Percentiles rank a stretch among this genome's conserved stretches.
Evolutionary conservation across 2,329 filamentous ascomycete genomes (phyloP).

Genomic region (Penicillium oxalicum): DNA sequence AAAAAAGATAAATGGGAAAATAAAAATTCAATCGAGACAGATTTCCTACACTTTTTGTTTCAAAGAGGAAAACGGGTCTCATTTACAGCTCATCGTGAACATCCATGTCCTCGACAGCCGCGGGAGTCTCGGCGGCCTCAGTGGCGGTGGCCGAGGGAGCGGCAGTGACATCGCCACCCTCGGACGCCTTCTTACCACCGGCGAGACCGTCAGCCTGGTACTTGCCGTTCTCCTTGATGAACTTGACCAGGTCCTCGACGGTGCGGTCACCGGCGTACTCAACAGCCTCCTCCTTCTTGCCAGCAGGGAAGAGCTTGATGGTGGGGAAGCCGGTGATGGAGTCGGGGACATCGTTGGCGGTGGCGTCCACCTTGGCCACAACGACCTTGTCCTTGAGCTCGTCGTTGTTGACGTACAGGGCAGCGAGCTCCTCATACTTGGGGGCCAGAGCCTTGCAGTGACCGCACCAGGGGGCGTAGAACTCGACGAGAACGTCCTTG

Average conservation of each 20-base stretch:
- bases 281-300: slow-evolving; percentile 74
- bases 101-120: slow-evolving; percentile 26
- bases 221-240: slow-evolving; percentile 93
- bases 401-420: slow-evolving; percentile 47
- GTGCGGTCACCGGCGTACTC: slow-evolving; percentile 85
- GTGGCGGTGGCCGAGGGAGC: slow-evolving; percentile 11
- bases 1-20: no score
- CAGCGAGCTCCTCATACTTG: slow-evolving; percentile 61
- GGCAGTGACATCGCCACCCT: slow-evolving; percentile 33
- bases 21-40: no score
- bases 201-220: slow-evolving; percentile 66
- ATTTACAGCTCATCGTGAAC: slow-evolving; percentile 39
- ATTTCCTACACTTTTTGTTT: no score
- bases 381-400: slow-evolving; percentile 54
- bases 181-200: slow-evolving; percentile 52
- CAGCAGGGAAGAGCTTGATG: slow-evolving; percentile 95
- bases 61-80: background rate
- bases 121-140: slow-evolving; percentile 20
- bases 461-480: slow-evolving; percentile 84
- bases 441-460: slow-evolving; percentile 65
- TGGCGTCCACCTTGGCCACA: slow-evolving; percentile 90
- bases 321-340: slow-evolving; percentile 97
- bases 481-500: slow-evolving; percentile 97
- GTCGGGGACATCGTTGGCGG: slow-evolving; percentile 91
- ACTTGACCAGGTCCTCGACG: slow-evolving; percentile 82